These are phyloP conservation scores for Globisporangium spinosum DNA, from an alignment of 352 stramenopile species.

Conservation along the genomic window DNA sequence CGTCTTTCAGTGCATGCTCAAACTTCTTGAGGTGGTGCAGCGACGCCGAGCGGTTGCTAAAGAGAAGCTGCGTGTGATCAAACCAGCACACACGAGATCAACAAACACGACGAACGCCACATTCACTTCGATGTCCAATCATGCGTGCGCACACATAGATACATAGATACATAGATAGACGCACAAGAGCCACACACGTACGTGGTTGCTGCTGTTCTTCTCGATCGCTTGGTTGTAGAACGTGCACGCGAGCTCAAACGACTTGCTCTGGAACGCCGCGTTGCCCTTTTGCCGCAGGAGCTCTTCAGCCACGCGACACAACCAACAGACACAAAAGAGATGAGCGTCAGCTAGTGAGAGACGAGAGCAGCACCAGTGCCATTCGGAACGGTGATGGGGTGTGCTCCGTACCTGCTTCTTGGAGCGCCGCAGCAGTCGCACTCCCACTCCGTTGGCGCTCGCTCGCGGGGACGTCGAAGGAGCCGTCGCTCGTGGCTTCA, in stretches of 20 bases:
- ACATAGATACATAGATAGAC: background rate
- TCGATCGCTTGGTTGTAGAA: constrained; percentile 64
- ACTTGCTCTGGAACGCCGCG: constrained; percentile 50
- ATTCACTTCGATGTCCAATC: background rate
- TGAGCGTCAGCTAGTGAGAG: background rate
- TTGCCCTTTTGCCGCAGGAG: constrained; percentile 61
- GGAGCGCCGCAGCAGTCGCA: background rate
- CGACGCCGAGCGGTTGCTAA: constrained; percentile 88
- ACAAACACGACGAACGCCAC: background rate
- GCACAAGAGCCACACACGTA: constrained; percentile 17
- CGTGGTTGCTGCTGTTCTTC: constrained; percentile 43
- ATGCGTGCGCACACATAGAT: background rate
- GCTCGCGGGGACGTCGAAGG: constrained; percentile 30
- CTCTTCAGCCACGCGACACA: constrained; percentile 19
- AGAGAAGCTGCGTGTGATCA: constrained; percentile 41
- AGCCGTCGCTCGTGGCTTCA: constrained; percentile 29
- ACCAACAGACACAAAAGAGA: background rate
- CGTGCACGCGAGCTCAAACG: constrained; percentile 39
- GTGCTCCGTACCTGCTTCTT: background rate
- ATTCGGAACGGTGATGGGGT: no score
- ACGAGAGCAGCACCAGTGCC: background rate
- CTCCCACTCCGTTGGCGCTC: background rate
- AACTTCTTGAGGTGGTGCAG: constrained; percentile 71
- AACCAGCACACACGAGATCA: background rate
- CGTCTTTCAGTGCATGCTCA: constrained; percentile 76